Evolutionary conservation across 1,139 yeast genomes (phyloP), one percentile per base, ranked within the genome.

Genomic region (Trichomonascaceae sp.): DNA sequence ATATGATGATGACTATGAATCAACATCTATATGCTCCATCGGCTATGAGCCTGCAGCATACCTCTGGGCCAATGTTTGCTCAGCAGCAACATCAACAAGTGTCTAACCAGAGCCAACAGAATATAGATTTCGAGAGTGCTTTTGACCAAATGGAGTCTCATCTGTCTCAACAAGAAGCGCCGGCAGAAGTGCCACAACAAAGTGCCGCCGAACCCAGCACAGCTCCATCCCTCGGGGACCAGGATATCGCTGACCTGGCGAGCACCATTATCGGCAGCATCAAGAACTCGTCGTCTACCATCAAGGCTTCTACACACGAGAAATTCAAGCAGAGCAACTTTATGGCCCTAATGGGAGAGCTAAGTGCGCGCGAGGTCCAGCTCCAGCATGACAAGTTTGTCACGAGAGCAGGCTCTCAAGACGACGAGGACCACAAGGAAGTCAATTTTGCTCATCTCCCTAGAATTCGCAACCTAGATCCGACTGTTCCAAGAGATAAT

Each of bases 281-380:
- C 17, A 27, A 34, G 13, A 34, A 37, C n/a, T 14, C 29, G 9
- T 33, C 42, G 8, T 27, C 26, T 9, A 26, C 31, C n/a, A 27
- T 26, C 6, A 30, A 27, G 13, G 17, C 18, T 15, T 23, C 36
- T 6, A 45, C 48, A n/a, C 40, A 51, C 13, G 47, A 47, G 26
- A 61, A 62, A 39, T 54, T 62, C 40, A 44, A 50, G 35, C 47
- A 51, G 32, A 56, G 62, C 30, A 49, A 56, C 26, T 62, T 62
- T 39, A 48, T 62, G 51, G 46, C 51, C n/a, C 46, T 62, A 27
- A 60, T 62, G 66, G 50, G 50, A 26, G 51, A 56, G 34, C 45
- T 62, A 13, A 46, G 59, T 17, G 50, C 51, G 28, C 45, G 47
- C 30, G 46, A 53, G 31, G 56, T 54, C 13, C 43, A 43, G 9